Percentiles rank a stretch among this genome's conserved stretches.
Evolutionary conservation across 306 rosid species (phyloP).

Genomic region (Vachellia collinsii): DNA sequence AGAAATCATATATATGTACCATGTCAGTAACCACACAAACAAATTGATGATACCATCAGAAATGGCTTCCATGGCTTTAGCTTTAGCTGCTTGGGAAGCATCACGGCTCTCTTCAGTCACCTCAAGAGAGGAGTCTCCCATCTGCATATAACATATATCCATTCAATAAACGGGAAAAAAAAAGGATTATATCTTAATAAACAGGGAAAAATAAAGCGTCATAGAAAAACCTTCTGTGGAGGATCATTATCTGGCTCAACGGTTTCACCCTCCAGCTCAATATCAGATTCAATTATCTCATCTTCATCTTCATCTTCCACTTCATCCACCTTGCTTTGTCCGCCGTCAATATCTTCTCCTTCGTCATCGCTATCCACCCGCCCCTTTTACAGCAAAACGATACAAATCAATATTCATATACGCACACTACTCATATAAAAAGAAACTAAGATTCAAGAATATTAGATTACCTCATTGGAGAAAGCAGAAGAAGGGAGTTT

Average conservation of each 20-base stretch:
- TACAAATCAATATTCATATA: constrained; percentile 3
- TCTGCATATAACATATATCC: constrained; percentile 46
- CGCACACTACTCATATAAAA: background rate
- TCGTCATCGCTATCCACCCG: constrained; percentile 80
- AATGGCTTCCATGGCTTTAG: constrained; percentile 75
- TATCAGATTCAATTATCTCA: constrained; percentile 80
- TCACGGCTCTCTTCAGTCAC: constrained; percentile 84
- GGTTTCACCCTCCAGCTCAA: constrained; percentile 82
- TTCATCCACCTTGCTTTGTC: constrained; percentile 52
- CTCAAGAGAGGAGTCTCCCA: constrained; percentile 78
- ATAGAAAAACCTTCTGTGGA: constrained; percentile 66
- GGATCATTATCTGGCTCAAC: constrained; percentile 84
- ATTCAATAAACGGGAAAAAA: background rate
- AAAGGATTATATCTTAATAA: background rate
- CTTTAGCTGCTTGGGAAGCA: constrained; percentile 71
- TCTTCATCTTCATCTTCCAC: constrained; percentile 83
- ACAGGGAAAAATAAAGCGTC: background rate
- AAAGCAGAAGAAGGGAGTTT: constrained; percentile 57
- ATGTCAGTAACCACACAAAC: constrained; percentile 5
- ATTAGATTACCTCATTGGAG: constrained; percentile 62
- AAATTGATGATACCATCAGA: constrained; percentile 59
- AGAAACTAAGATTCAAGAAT: background rate
- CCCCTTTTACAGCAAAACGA: constrained; percentile 31
- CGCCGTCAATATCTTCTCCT: constrained; percentile 45
- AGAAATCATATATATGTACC: constrained; percentile 1